These are phyloP conservation scores for Nicotiana otophora DNA, from an alignment of 257 asterid species.

Conservation along the genomic window DNA sequence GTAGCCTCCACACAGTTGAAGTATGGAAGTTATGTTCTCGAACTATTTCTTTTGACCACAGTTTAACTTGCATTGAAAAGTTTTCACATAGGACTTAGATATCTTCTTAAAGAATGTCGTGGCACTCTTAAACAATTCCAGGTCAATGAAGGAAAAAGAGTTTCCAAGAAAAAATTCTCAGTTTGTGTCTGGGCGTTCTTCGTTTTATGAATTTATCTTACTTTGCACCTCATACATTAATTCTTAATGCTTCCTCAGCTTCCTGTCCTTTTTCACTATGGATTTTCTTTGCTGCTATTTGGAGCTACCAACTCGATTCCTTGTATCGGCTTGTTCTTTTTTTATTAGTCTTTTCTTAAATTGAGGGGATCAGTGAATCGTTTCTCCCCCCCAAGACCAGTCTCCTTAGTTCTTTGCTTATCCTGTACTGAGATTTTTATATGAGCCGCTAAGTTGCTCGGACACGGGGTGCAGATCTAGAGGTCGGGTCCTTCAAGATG, in stretches of 20 bases:
- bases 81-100: not conserved
- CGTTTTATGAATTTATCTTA: not conserved
- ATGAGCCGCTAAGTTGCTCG: not conserved
- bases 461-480: too few relatives aligned
- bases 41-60: not conserved
- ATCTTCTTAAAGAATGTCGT: constrained; percentile 1
- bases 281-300: not conserved
- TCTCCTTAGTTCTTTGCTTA: not conserved
- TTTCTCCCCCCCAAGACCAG: not conserved
- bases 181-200: not conserved
- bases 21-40: not conserved
- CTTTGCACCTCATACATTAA: not conserved
- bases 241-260: not conserved
- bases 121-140: not conserved
- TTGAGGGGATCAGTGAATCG: not conserved
- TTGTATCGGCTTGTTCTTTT: not conserved
- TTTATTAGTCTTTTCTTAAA: not conserved
- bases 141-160: not conserved
- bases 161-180: not conserved
- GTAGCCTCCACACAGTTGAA: not conserved
- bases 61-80: not conserved
- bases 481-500: too few relatives aligned
- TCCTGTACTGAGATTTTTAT: not conserved
- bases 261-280: not conserved
- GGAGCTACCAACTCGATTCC: not conserved